Conservation (phyloP, 2,329 filamentous ascomycete genomes). For the Penicillium sp. region DNA sequence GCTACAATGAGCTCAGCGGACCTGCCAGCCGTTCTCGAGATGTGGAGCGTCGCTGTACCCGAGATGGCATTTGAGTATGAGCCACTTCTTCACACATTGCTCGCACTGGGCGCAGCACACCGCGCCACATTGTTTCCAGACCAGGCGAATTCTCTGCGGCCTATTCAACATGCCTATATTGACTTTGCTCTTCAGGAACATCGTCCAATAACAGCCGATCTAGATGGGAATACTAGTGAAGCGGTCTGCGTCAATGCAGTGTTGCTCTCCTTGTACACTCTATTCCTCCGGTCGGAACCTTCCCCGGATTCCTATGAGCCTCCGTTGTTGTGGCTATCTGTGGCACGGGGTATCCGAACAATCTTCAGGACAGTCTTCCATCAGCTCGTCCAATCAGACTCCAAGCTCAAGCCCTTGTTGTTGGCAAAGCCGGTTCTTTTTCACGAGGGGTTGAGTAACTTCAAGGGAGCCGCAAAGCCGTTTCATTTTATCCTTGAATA, state of each 20-base stretch:
- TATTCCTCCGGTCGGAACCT: slow-evolving; percentile 17
- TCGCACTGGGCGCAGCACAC: slow-evolving; percentile 18
- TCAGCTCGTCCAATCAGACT: slow-evolving; percentile 10
- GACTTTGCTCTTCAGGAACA: slow-evolving; percentile 15
- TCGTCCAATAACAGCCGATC: slow-evolving; percentile 11
- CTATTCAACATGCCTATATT: slow-evolving; percentile 18
- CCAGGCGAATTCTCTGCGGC: slow-evolving; percentile 14
- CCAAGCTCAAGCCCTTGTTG: slow-evolving; percentile 13
- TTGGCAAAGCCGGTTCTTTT: slow-evolving; percentile 12
- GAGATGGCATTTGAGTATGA: slow-evolving; percentile 23
- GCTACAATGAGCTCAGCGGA: slow-evolving; percentile 21
- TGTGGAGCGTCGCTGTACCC: slow-evolving; percentile 20
- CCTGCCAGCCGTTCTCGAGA: slow-evolving; percentile 10
- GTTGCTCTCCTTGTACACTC: slow-evolving; percentile 16
- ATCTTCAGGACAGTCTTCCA: slow-evolving; percentile 12
- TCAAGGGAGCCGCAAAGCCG: slow-evolving; percentile 1
- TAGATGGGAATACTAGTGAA: slow-evolving; percentile 13
- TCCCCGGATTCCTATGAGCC: slow-evolving; percentile 14
- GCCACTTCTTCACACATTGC: slow-evolving; percentile 21
- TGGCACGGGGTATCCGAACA: slow-evolving; percentile 17
- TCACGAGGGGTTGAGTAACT: background rate
- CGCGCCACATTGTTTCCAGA: slow-evolving; percentile 12
- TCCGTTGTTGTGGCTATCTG: slow-evolving; percentile 17
- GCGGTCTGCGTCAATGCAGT: slow-evolving; percentile 17
- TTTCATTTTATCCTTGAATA: slow-evolving; percentile 18